Evolutionary conservation across 2,329 filamentous ascomycete species (phyloP).

Genomic region (Calonectria pteridis): DNA sequence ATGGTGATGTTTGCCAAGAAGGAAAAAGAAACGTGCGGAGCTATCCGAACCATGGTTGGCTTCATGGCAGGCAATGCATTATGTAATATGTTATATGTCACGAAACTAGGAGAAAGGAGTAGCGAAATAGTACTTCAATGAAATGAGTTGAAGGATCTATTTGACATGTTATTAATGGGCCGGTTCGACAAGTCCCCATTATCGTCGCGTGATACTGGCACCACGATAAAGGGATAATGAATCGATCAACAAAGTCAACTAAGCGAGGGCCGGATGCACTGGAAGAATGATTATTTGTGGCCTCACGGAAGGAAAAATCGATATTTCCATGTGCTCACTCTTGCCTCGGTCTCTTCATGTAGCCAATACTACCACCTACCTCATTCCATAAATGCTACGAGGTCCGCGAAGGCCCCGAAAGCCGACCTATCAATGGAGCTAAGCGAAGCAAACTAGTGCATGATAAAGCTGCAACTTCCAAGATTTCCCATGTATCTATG

Average conservation of each 20-base stretch:
- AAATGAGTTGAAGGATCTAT: background rate
- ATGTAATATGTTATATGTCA: background rate
- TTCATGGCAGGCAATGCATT: background rate
- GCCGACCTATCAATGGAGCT: background rate
- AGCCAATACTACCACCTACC: background rate
- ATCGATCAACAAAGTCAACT: conserved; percentile 6
- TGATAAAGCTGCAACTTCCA: background rate
- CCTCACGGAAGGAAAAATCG: background rate
- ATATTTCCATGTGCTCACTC: background rate
- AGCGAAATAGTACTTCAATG: background rate
- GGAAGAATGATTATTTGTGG: background rate
- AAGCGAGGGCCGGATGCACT: background rate
- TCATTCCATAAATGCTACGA: background rate
- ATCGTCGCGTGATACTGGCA: conserved; percentile 17
- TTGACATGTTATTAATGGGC: background rate
- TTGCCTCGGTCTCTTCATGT: background rate
- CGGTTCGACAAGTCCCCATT: background rate
- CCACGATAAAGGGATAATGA: conserved; percentile 18
- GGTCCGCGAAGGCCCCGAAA: background rate
- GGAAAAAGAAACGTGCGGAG: background rate
- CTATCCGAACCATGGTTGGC: background rate
- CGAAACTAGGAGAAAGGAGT: background rate
- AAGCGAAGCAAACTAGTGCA: conserved; percentile 4
- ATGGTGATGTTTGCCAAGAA: background rate
- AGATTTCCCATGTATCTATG: conserved; percentile 1